phyloP scores from a whole-genome alignment of 768 basidiomycete genomes.

The Amanita subjunquillea region DNA sequence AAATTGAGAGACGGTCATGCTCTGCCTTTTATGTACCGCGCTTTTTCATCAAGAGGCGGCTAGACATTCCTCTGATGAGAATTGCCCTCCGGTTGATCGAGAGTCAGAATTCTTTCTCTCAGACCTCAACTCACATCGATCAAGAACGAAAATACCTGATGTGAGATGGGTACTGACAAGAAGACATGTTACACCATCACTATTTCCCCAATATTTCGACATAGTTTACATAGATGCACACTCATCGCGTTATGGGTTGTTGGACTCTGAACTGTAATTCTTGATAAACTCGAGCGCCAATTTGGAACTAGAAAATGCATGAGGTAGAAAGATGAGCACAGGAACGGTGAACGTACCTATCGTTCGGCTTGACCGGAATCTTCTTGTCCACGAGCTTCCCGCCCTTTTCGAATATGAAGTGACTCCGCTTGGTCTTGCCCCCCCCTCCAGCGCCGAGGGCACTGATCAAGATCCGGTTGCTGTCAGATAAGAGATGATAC shows the following conservation, averaged over 20 bases:
- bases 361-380: constrained; percentile 77
- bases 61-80: no score
- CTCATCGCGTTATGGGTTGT: background rate
- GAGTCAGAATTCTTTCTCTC: no score
- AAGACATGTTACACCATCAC: no score
- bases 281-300: constrained; percentile 57
- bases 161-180: no score
- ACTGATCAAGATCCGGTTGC: constrained; percentile 67
- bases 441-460: constrained; percentile 74
- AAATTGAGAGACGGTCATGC: no score
- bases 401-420: constrained; percentile 89
- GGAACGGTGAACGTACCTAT: constrained; percentile 44
- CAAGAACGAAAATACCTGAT: no score
- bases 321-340: background rate
- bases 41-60: no score
- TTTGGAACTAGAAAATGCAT: constrained; percentile 31
- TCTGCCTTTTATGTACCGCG: no score
- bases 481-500: constrained; percentile 84
- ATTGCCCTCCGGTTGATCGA: no score
- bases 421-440: constrained; percentile 82
- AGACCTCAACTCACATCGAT: no score
- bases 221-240: background rate
- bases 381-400: constrained; percentile 82
- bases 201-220: background rate
- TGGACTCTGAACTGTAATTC: background rate